A percentile compares a stretch with the other conserved stretches of the same genome.
Evolutionary conservation across 768 basidiomycete genomes (phyloP).

Genomic region (Panellus pusillus): DNA sequence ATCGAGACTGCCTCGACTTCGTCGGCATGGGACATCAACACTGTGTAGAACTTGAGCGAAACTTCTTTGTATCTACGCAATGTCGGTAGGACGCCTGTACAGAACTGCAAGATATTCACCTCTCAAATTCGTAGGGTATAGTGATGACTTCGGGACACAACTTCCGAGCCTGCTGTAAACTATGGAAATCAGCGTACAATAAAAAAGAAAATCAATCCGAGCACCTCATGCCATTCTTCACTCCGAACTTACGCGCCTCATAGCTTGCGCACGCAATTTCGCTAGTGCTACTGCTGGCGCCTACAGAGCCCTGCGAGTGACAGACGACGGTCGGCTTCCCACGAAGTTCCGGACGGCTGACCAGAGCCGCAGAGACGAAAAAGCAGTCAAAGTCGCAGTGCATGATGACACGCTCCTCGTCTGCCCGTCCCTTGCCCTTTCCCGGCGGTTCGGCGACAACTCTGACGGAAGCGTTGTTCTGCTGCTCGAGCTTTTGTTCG

Average conservation of each 20-base stretch:
- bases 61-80: slow-evolving; percentile 74
- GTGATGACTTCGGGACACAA: slow-evolving; percentile 73
- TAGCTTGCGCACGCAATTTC: slow-evolving; percentile 96
- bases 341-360: slow-evolving; percentile 74
- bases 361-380: slow-evolving; percentile 90
- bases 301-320: slow-evolving; percentile 81
- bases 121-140: slow-evolving; percentile 93
- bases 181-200: slow-evolving; percentile 27
- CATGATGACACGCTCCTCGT: slow-evolving; percentile 71
- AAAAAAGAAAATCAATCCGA: slow-evolving; percentile 15
- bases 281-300: slow-evolving; percentile 78
- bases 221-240: slow-evolving; percentile 95
- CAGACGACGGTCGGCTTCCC: slow-evolving; percentile 95
- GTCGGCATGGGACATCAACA: slow-evolving; percentile 86
- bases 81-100: neutral
- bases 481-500: slow-evolving; percentile 34
- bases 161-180: slow-evolving; percentile 76
- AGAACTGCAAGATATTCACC: slow-evolving; percentile 35
- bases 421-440: slow-evolving; percentile 48
- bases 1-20: slow-evolving; percentile 95
- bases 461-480: slow-evolving; percentile 12
- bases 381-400: slow-evolving; percentile 97
- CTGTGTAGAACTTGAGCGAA: slow-evolving; percentile 88
- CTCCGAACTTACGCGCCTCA: slow-evolving; percentile 84
- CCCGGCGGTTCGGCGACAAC: slow-evolving; percentile 49